phyloP scores from a whole-genome alignment of 208 protist genomes.

The Trypanosoma avium region DNA sequence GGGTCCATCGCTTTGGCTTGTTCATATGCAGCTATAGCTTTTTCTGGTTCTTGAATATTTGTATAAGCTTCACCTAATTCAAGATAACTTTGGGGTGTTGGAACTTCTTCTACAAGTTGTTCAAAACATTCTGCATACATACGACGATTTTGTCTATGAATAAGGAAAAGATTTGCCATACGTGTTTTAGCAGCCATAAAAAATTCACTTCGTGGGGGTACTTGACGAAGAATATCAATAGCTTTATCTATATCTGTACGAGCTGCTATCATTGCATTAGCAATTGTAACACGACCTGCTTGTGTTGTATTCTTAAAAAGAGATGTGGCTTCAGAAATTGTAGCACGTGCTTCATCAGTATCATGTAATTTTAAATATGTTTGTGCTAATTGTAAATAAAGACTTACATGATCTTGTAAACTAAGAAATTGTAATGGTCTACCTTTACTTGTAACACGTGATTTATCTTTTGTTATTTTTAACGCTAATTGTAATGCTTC shows the following conservation, averaged over 20 bases:
- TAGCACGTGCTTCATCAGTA: slow-evolving; percentile 69
- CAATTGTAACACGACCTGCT: slow-evolving; percentile 73
- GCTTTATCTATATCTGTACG: slow-evolving; percentile 84
- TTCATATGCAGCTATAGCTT: slow-evolving; percentile 90
- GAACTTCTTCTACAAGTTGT: slow-evolving; percentile 82
- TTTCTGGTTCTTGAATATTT: slow-evolving; percentile 88
- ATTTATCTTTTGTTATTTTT: slow-evolving; percentile 26
- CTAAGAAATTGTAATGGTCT: slow-evolving; percentile 60
- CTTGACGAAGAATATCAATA: slow-evolving; percentile 75
- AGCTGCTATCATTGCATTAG: slow-evolving; percentile 83
- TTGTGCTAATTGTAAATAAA: slow-evolving; percentile 88
- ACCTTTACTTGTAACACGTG: slow-evolving; percentile 37
- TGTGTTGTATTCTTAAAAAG: slow-evolving; percentile 71
- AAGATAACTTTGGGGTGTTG: slow-evolving; percentile 75
- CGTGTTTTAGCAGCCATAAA: slow-evolving; percentile 84
- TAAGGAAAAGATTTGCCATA: slow-evolving; percentile 89
- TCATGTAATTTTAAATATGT: slow-evolving; percentile 74
- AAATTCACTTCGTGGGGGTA: slow-evolving; percentile 63
- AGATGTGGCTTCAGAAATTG: slow-evolving; percentile 56
- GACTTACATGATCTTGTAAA: slow-evolving; percentile 80
- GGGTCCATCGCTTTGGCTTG: slow-evolving; percentile 82
- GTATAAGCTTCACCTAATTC: slow-evolving; percentile 88
- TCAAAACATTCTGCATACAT: slow-evolving; percentile 90
- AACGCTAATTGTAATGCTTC: slow-evolving; percentile 57
- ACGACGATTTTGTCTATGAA: slow-evolving; percentile 68